These are phyloP conservation scores for Suillus decipiens DNA, from an alignment of 768 basidiomycete genomes.

Conservation along the genomic window DNA sequence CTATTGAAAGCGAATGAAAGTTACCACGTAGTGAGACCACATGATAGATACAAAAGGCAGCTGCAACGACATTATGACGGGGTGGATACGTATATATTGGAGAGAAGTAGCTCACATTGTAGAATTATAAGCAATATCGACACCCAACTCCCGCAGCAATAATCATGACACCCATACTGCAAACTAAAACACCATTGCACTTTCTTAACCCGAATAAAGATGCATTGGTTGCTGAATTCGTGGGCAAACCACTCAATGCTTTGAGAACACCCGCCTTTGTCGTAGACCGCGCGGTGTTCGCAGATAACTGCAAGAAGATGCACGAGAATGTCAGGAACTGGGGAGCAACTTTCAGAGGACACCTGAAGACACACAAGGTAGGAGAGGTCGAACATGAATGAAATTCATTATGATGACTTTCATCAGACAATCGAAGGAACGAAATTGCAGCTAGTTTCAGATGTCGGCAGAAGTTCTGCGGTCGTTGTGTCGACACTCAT, in stretches of 20 bases:
- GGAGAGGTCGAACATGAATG: conserved; percentile 3
- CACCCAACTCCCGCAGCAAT: not conserved
- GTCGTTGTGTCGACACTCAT: conserved; percentile 81
- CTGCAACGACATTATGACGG: not conserved
- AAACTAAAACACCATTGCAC: conserved; percentile 49
- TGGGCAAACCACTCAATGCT: conserved; percentile 53
- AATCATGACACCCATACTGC: conserved; percentile 31
- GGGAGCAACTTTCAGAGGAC: conserved; percentile 75
- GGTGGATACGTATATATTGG: not conserved
- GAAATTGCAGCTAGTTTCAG: conserved; percentile 62
- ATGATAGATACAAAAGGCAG: conserved; percentile 1
- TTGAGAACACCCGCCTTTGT: conserved; percentile 79
- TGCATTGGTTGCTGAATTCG: conserved; percentile 53
- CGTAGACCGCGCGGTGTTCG: conserved; percentile 73
- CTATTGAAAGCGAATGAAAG: not conserved
- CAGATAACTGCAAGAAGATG: conserved; percentile 74
- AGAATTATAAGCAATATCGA: conserved; percentile 2
- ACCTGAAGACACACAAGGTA: conserved; percentile 86
- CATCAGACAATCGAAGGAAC: conserved; percentile 74
- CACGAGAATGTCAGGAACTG: conserved; percentile 63
- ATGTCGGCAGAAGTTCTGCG: conserved; percentile 52
- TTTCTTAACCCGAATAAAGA: conserved; percentile 48
- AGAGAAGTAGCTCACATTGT: not conserved
- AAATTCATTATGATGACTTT: conserved; percentile 12
- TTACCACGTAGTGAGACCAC: conserved; percentile 4